These are phyloP conservation scores for Albizia julibrissin DNA, from an alignment of 306 rosid species.

Conservation along the genomic window DNA sequence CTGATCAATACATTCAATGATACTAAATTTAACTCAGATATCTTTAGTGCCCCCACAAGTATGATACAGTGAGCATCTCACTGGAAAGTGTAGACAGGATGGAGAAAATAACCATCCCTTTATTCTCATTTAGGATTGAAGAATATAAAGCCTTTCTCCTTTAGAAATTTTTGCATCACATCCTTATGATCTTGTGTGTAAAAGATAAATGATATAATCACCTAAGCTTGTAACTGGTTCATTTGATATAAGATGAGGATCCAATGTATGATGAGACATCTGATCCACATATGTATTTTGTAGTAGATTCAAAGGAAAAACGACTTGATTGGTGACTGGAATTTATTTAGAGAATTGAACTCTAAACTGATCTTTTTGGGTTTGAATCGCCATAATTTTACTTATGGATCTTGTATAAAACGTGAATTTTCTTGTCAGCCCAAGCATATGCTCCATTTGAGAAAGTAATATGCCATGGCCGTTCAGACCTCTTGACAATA, in stretches of 20 bases:
- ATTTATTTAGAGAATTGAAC: background rate
- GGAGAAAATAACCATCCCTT: background rate
- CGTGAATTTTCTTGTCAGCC: slow-evolving; percentile 3
- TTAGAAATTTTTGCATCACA: background rate
- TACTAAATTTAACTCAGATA: background rate
- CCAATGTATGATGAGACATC: slow-evolving; percentile 9
- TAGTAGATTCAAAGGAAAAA: background rate
- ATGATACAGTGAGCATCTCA: background rate
- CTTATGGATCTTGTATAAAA: background rate
- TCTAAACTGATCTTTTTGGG: background rate
- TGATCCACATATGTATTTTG: background rate
- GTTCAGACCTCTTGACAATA: background rate
- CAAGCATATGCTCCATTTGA: background rate
- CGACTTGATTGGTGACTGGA: background rate
- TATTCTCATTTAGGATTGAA: background rate
- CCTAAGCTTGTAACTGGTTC: background rate
- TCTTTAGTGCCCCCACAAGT: background rate
- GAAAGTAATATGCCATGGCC: background rate
- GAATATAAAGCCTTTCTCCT: background rate
- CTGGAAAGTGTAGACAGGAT: background rate
- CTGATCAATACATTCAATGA: background rate
- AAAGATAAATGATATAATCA: background rate
- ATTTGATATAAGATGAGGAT: background rate
- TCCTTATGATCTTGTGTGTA: background rate
- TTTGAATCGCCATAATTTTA: background rate